These are phyloP conservation scores for Simmondsia chinensis DNA, from an alignment of 148 eudicot species.

Conservation along the genomic window DNA sequence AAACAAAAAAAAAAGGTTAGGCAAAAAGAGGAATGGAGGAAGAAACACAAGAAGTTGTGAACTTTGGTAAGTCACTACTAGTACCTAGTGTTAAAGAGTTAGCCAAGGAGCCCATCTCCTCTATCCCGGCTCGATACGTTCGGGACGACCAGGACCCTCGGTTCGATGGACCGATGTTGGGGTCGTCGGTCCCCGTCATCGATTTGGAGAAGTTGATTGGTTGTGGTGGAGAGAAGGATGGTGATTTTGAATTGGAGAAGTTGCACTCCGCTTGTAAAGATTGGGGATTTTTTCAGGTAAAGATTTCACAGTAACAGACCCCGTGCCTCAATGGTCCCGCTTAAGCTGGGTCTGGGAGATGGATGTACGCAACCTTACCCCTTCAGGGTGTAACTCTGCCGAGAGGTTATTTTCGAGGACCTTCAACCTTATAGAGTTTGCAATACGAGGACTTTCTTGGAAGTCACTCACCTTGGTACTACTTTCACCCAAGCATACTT, in stretches of 20 bases:
- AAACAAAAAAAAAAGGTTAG: too few relatives aligned
- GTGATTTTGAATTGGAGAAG: slow-evolving; percentile 20
- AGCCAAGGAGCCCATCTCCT: slow-evolving; percentile 19
- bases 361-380: too few relatives aligned
- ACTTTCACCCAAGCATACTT: too few relatives aligned
- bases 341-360: too few relatives aligned
- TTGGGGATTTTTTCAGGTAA: slow-evolving; percentile 60
- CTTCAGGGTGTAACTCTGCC: too few relatives aligned
- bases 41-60: slow-evolving; percentile 7
- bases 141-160: slow-evolving; percentile 13
- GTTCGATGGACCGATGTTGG: neutral
- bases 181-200: slow-evolving; percentile 24
- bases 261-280: slow-evolving; percentile 38
- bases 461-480: too few relatives aligned
- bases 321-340: too few relatives aligned
- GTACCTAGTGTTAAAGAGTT: slow-evolving; percentile 60
- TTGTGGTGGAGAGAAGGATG: slow-evolving; percentile 1
- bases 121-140: slow-evolving; percentile 36
- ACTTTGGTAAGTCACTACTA: slow-evolving; percentile 36
- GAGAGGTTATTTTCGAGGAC: too few relatives aligned
- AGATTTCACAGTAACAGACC: too few relatives aligned
- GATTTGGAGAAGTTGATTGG: slow-evolving; percentile 20
- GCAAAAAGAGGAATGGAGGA: neutral
- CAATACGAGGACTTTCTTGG: too few relatives aligned
- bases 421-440: too few relatives aligned